Conservation (phyloP, 208 protist species). For the Acanthamoeba triangularis region DNA sequence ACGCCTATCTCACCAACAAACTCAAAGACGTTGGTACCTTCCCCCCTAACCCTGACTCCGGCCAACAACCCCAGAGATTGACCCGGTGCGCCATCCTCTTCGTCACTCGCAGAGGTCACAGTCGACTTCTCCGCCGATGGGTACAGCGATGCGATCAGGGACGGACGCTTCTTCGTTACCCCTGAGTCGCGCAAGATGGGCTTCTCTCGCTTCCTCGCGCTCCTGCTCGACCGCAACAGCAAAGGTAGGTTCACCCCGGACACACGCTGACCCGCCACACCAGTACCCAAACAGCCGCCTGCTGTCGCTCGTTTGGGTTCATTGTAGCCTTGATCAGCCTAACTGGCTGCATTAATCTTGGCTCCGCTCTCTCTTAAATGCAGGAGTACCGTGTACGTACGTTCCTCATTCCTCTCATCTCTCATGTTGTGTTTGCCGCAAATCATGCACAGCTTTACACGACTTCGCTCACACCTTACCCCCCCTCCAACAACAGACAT, state of each 20-base stretch:
- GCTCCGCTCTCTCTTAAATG: neutral
- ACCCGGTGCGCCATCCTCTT: neutral
- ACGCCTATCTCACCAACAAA: constrained; percentile 78
- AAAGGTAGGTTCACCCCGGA: constrained; percentile 19
- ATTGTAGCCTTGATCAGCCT: neutral
- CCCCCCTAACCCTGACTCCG: no score
- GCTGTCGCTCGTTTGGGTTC: no score
- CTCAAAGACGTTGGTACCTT: constrained; percentile 71
- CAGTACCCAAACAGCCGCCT: no score
- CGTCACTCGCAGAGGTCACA: constrained; percentile 47
- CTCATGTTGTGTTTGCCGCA: neutral
- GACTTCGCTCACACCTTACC: neutral
- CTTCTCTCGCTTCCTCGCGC: constrained; percentile 78
- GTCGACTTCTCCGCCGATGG: constrained; percentile 79
- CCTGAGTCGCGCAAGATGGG: constrained; percentile 78
- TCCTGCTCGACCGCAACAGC: constrained; percentile 11
- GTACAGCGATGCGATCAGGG: constrained; percentile 79
- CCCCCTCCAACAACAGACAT: neutral
- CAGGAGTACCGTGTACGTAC: constrained; percentile 49
- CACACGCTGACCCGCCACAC: no score
- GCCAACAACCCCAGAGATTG: no score
- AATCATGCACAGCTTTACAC: neutral
- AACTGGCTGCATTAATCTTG: neutral
- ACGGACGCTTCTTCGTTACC: constrained; percentile 79
- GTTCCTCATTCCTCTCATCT: neutral